These are phyloP conservation scores for Hymenochaete sp. DNA, from an alignment of 1,284 basidiomycete genomes.

Conservation along the genomic window DNA sequence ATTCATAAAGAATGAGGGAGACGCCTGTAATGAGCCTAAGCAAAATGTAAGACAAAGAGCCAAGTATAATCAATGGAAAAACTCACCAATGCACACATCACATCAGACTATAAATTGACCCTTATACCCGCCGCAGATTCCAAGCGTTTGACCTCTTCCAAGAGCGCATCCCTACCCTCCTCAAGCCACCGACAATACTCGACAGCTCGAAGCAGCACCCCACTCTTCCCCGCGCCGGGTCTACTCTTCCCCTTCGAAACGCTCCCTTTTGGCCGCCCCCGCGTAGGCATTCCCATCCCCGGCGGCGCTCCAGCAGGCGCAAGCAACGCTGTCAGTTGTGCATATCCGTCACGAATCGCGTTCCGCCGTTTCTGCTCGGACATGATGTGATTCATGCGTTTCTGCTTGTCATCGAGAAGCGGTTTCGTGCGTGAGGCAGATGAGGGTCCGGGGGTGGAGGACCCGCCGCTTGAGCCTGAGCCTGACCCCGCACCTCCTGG, in stretches of 20 bases:
- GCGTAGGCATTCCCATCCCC: constrained; percentile 62
- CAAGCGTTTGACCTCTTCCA: constrained; percentile 50
- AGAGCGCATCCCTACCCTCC: constrained; percentile 57
- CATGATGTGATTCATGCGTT: constrained; percentile 89
- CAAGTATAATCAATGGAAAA: not conserved
- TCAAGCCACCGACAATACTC: constrained; percentile 73
- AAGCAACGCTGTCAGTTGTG: constrained; percentile 69
- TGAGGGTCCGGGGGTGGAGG: constrained; percentile 23
- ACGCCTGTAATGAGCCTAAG: not conserved
- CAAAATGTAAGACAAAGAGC: no score
- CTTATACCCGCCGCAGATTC: constrained; percentile 50
- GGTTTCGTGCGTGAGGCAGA: constrained; percentile 30
- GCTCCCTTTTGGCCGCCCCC: constrained; percentile 73
- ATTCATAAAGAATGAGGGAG: not conserved
- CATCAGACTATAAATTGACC: constrained; percentile 1
- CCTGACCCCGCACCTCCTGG: not conserved
- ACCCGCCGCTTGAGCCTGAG: not conserved
- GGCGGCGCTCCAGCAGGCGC: constrained; percentile 59
- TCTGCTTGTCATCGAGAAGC: constrained; percentile 75
- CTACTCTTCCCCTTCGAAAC: constrained; percentile 36
- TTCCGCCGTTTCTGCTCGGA: constrained; percentile 87
- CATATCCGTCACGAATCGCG: constrained; percentile 83
- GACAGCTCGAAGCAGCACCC: constrained; percentile 69
- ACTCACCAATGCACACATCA: not conserved
- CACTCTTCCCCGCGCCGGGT: constrained; percentile 65